Percentiles rank a stretch among this genome's conserved stretches.
Conservation (phyloP, 352 stramenopile genomes). For the Phytophthora palmivora region DNA sequence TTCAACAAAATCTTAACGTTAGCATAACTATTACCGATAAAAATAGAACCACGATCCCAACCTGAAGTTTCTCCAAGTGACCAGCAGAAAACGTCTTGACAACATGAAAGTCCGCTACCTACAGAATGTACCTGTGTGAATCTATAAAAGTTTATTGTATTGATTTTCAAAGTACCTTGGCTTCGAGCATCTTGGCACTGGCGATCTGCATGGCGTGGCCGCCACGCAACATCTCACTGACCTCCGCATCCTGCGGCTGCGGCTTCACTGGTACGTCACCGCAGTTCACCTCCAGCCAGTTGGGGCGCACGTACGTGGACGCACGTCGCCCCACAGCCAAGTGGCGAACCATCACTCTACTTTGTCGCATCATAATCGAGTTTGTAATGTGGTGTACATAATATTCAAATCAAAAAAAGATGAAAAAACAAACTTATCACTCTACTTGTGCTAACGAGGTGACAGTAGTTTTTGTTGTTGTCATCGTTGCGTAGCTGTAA, state of each 20-base stretch:
- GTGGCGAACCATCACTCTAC: conserved; percentile 8
- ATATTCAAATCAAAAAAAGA: too few species aligned
- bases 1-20: background rate
- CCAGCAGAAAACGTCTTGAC: conserved; percentile 45
- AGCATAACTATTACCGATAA: background rate
- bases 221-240: conserved; percentile 78
- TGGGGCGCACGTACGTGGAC: conserved; percentile 28
- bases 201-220: conserved; percentile 71
- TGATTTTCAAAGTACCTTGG: conserved; percentile 35
- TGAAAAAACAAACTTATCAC: too few species aligned
- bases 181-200: conserved; percentile 54
- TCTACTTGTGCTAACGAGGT: too few species aligned
- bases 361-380: conserved; percentile 21
- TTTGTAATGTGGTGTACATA: too few species aligned
- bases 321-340: conserved; percentile 5
- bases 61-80: conserved; percentile 61
- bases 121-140: background rate
- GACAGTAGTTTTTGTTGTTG: too few species aligned
- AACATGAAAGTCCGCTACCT: conserved; percentile 46
- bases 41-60: conserved; percentile 8
- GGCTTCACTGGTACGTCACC: conserved; percentile 60
- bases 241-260: conserved; percentile 44
- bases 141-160: background rate
- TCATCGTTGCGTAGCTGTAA: too few species aligned
- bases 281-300: conserved; percentile 77